phyloP scores from a whole-genome alignment of 2,329 filamentous ascomycete species.

The Blastomyces gilchristii region DNA sequence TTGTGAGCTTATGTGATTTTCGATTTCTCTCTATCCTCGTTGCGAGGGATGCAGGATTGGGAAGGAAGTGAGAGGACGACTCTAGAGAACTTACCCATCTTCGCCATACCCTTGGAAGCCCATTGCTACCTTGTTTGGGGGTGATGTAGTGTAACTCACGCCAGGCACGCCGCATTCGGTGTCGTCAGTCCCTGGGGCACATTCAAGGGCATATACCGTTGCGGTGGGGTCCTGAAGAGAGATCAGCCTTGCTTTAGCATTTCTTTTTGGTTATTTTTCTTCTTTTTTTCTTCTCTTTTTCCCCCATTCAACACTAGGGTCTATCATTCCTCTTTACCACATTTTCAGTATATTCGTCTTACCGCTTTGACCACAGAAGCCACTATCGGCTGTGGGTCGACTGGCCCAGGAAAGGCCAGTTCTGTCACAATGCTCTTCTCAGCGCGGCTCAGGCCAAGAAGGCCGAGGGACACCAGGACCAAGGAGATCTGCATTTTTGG shows the following conservation, averaged over 20 bases:
- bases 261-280: neutral
- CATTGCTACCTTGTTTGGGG: neutral
- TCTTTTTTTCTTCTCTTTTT: neutral
- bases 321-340: neutral
- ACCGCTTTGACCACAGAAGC: slow-evolving; percentile 3
- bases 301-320: neutral
- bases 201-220: neutral
- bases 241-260: neutral
- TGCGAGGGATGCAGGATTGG: neutral
- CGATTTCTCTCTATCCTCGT: neutral
- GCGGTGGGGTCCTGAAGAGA: neutral
- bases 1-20: neutral
- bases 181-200: neutral
- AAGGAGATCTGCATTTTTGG: neutral
- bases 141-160: neutral
- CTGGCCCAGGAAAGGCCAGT: neutral
- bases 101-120: neutral
- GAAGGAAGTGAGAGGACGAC: no score
- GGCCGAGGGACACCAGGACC: neutral
- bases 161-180: neutral
- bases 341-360: neutral
- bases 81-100: neutral
- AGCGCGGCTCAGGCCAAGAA: neutral
- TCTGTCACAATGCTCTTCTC: neutral
- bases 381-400: neutral